Evolutionary conservation across 176 grass and related monocot species (phyloP), one percentile per base, ranked within the genome.

Genomic region (Tuctoria greenei): DNA sequence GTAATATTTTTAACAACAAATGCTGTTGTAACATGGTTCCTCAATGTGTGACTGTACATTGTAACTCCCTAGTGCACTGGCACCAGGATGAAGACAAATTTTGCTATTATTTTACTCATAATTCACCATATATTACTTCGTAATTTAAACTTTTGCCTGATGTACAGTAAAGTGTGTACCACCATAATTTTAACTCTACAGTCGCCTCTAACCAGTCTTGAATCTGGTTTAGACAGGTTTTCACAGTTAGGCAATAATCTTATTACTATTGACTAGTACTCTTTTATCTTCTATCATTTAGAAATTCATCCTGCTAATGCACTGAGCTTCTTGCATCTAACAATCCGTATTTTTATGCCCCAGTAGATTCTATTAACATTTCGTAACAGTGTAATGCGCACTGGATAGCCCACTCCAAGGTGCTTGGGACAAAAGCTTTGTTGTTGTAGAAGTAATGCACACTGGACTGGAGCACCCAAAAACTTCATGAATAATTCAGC

Each of bases 331-430:
- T 61, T 42, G 20, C 63, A 62, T 75, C 37, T 35, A 74, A 6
- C 6, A 57, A 10, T 68, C 10, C 24, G 40, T 71, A 20, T 47
- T 37, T 58, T 77, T 41, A 24, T 50, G 43, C 21, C 56, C 58
- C 20, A 55, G 37, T 28, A 76, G 72, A 67, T 18, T 66, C 41
- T n/a, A 6, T 25, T 61, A 66, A 7, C 49, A 24, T 82, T 69
- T 34, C 69, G 40, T 45, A 67, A 35, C 6, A n/a, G 50, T 42
- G 7, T 77, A 65, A 57, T 80, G 59, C 60, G 51, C 67, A 50
- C n/a, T n/a, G n/a, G n/a, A n/a, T n/a, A n/a, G n/a, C n/a, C n/a
- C n/a, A n/a, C n/a, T n/a, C n/a, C n/a, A n/a, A n/a, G n/a, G n/a
- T n/a, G n/a, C n/a, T n/a, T n/a, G n/a, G n/a, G n/a, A n/a, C n/a